Conservation (phyloP, 352 stramenopile species). For the Globisporangium abappressorium region DNA sequence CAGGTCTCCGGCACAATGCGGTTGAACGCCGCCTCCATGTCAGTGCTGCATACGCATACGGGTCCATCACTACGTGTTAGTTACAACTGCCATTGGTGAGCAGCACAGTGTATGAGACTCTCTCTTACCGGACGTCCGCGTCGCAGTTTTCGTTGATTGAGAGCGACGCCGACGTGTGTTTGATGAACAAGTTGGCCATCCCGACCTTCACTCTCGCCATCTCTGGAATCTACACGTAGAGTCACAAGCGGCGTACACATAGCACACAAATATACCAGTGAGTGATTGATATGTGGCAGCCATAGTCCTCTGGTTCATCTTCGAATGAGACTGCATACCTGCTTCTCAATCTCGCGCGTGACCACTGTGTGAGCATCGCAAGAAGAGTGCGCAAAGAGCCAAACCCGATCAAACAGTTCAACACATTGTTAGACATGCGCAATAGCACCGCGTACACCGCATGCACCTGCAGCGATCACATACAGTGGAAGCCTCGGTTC, state of each 20-base stretch:
- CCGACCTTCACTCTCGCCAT: constrained; percentile 87
- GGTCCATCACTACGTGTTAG: not conserved
- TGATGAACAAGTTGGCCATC: constrained; percentile 95
- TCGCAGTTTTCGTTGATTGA: constrained; percentile 97
- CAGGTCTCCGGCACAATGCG: constrained; percentile 89
- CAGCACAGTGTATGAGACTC: too few relatives aligned
- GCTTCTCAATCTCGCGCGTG: constrained; percentile 78
- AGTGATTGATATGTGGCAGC: too few relatives aligned
- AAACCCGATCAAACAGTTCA: not conserved
- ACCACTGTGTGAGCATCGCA: constrained; percentile 53
- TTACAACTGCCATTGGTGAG: not conserved
- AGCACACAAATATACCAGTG: not conserved
- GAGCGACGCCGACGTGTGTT: constrained; percentile 94
- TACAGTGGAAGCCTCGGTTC: constrained; percentile 80
- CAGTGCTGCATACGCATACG: constrained; percentile 42
- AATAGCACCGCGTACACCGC: not conserved
- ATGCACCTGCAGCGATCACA: not conserved
- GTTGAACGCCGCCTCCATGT: constrained; percentile 95
- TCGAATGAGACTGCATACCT: constrained; percentile 30
- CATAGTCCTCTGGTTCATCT: too few relatives aligned
- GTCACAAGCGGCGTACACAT: not conserved
- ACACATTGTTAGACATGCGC: not conserved
- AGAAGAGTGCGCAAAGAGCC: not conserved
- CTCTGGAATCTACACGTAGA: constrained; percentile 44
- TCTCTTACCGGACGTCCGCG: constrained; percentile 83